Percentiles rank a stretch among this genome's conserved stretches.
These are phyloP conservation scores for Aspergillus uvarum DNA, from an alignment of 2,329 filamentous ascomycete genomes.

Conservation along the genomic window DNA sequence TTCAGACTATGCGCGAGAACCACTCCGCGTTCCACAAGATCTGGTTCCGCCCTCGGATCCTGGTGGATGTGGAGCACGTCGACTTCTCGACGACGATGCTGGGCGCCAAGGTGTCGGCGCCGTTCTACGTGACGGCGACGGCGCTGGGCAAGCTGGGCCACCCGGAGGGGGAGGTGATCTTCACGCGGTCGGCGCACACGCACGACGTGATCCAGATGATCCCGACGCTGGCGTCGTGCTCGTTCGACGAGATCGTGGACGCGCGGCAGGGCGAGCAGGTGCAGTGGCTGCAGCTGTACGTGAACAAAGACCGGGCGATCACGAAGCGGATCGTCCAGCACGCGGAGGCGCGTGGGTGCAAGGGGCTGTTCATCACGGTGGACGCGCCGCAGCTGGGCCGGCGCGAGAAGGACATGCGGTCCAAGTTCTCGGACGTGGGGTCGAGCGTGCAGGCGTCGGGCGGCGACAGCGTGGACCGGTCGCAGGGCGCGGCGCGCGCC, in stretches of 20 bases:
- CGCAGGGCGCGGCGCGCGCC: conserved; percentile 88
- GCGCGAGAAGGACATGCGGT: conserved; percentile 96
- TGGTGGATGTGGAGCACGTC: conserved; percentile 85
- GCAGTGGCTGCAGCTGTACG: conserved; percentile 96
- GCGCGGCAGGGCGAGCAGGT: conserved; percentile 75
- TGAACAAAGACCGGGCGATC: conserved; percentile 92
- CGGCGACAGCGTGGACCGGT: conserved; percentile 73
- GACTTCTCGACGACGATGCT: conserved; percentile 93
- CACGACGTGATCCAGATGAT: conserved; percentile 98
- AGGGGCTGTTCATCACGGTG: conserved; percentile 95
- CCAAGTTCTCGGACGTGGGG: conserved; percentile 82
- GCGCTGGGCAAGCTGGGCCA: conserved; percentile 93
- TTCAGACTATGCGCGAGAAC: conserved; percentile 88
- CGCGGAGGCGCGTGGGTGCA: conserved; percentile 88
- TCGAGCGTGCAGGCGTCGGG: conserved; percentile 71
- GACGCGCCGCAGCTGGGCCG: conserved; percentile 94
- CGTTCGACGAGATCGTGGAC: conserved; percentile 95
- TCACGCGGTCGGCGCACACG: conserved; percentile 78
- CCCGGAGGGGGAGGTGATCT: conserved; percentile 86
- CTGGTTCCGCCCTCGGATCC: conserved; percentile 87
- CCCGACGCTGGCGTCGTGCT: conserved; percentile 91
- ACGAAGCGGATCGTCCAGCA: conserved; percentile 88
- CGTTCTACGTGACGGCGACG: conserved; percentile 95
- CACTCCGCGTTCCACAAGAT: conserved; percentile 95
- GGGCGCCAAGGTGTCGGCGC: conserved; percentile 76